phyloP scores from a whole-genome alignment of 495 filamentous ascomycete species.

The Neurospora discreta region DNA sequence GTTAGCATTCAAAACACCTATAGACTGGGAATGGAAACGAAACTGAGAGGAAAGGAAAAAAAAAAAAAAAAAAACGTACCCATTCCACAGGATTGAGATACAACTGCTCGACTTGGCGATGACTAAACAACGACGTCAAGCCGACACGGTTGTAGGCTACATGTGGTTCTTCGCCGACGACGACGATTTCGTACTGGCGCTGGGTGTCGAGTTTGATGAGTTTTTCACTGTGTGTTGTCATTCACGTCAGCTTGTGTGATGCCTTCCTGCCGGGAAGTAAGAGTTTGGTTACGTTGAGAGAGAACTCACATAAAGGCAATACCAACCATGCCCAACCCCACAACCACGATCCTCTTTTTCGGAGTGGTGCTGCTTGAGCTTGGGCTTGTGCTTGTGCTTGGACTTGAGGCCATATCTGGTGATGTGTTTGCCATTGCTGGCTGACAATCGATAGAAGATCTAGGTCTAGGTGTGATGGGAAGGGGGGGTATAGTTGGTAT shows the following conservation, averaged over 20 bases:
- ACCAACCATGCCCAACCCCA: slow-evolving; percentile 92
- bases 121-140: slow-evolving; percentile 87
- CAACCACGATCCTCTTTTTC: slow-evolving; percentile 69
- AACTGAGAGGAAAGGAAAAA: too few relatives aligned
- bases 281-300: not conserved
- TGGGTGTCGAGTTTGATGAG: slow-evolving; percentile 76
- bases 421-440: not conserved
- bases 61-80: too few relatives aligned
- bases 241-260: not conserved
- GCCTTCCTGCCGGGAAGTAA: too few relatives aligned
- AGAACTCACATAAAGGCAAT: slow-evolving; percentile 76
- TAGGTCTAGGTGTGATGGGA: not conserved
- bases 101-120: slow-evolving; percentile 78
- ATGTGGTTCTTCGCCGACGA: slow-evolving; percentile 88
- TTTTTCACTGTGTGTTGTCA: slow-evolving; percentile 50
- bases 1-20: too few relatives aligned
- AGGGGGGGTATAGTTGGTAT: too few relatives aligned
- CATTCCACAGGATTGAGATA: slow-evolving; percentile 87
- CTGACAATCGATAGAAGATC: not conserved
- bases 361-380: too few relatives aligned
- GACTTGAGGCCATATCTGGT: slow-evolving; percentile 22
- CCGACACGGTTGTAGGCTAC: slow-evolving; percentile 94
- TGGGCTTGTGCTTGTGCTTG: not conserved
- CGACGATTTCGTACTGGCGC: slow-evolving; percentile 73
- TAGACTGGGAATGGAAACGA: too few relatives aligned